These are phyloP conservation scores for Apophysomyces sp. DNA, from an alignment of 371 early-diverging fungal species.

Conservation along the genomic window DNA sequence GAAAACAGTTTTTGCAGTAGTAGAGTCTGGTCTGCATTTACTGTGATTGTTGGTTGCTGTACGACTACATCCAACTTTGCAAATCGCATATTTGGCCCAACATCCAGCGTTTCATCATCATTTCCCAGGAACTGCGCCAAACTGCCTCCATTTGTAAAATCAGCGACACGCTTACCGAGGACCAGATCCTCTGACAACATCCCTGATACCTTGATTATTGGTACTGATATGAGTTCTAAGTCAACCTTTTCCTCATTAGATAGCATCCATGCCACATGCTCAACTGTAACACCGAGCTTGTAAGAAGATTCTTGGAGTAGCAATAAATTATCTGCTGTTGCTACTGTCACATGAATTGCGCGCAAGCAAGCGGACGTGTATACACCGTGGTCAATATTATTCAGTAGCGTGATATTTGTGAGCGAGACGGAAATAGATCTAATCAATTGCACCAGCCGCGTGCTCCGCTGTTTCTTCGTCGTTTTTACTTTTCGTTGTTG, in stretches of 20 bases:
- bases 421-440: conserved; percentile 18
- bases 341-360: conserved; percentile 4
- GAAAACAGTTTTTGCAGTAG: background rate
- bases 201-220: conserved; percentile 10
- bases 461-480: background rate
- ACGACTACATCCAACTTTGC: conserved; percentile 1
- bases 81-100: conserved; percentile 15
- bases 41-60: conserved; percentile 6
- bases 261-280: conserved; percentile 15
- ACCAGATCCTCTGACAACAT: conserved; percentile 19
- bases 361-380: conserved; percentile 14
- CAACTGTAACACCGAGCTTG: conserved; percentile 15
- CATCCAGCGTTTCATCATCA: conserved; percentile 7
- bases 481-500: background rate
- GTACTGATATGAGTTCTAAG: conserved; percentile 15
- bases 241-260: conserved; percentile 14
- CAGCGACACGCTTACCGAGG: background rate
- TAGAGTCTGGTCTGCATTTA: conserved; percentile 2
- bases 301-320: conserved; percentile 18
- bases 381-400: conserved; percentile 5
- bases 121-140: background rate
- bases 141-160: too few species aligned
- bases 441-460: conserved; percentile 11
- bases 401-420: conserved; percentile 15
- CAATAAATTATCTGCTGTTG: conserved; percentile 3